A percentile compares a stretch with the other conserved stretches of the same genome.
Conservation (phyloP, 257 asterid genomes). For the Solanum dulcamara region DNA sequence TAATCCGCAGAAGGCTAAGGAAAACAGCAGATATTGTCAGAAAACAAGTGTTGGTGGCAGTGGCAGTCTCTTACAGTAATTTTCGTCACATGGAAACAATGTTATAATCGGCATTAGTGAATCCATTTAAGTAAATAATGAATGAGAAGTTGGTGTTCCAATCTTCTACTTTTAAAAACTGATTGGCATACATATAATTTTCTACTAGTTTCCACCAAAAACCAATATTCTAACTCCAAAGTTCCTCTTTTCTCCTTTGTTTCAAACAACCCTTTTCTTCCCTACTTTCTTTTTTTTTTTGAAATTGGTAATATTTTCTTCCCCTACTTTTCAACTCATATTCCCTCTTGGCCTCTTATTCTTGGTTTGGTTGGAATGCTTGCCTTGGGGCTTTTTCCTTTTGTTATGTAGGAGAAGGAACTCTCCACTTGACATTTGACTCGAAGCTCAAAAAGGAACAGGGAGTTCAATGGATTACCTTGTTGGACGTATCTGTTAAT, state of each 20-base stretch:
- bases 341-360: background rate
- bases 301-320: background rate
- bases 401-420: background rate
- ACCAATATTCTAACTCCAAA: background rate
- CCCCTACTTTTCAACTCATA: background rate
- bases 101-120: background rate
- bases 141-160: background rate
- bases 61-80: background rate
- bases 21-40: conserved; percentile 6
- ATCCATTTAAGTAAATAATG: background rate
- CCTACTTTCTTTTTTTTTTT: background rate
- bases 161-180: background rate
- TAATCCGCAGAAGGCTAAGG: conserved; percentile 20
- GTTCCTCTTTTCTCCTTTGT: background rate
- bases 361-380: background rate
- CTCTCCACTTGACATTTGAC: background rate
- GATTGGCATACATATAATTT: background rate
- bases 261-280: background rate
- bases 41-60: background rate
- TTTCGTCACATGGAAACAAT: background rate
- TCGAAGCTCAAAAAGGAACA: background rate
- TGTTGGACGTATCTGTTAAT: conserved; percentile 15
- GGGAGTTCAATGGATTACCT: conserved; percentile 11
- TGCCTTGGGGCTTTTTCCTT: background rate
- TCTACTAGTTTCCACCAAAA: background rate